Conservation (phyloP, 2,329 filamentous ascomycete genomes). For the Microdochium nivale region DNA sequence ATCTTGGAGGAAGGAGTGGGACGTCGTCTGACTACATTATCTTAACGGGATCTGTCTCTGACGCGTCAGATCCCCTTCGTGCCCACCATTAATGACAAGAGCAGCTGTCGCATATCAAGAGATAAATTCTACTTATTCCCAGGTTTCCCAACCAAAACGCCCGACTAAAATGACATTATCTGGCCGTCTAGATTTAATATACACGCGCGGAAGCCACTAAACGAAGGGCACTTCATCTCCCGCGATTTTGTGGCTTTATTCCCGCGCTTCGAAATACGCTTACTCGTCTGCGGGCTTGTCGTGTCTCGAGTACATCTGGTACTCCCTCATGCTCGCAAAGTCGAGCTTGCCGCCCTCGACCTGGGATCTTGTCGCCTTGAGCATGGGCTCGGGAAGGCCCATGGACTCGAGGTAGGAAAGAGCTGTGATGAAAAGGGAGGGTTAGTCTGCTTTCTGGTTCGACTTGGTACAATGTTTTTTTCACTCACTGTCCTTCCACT, state of each 20-base stretch:
- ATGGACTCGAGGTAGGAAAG: constrained; percentile 55
- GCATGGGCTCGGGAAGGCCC: constrained; percentile 54
- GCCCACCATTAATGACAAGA: too few relatives aligned
- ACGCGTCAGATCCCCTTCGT: too few relatives aligned
- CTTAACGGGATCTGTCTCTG: too few relatives aligned
- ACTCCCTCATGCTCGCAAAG: constrained; percentile 47
- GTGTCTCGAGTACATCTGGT: constrained; percentile 54
- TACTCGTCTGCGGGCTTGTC: constrained; percentile 39
- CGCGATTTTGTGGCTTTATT: not conserved
- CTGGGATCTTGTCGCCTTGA: constrained; percentile 47
- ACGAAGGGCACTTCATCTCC: not conserved
- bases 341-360: constrained; percentile 53
- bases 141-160: too few relatives aligned
- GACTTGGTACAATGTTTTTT: not conserved
- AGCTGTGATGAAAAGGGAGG: constrained; percentile 26
- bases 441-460: constrained; percentile 1
- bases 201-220: too few relatives aligned
- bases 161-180: too few relatives aligned
- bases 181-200: too few relatives aligned
- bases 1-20: too few relatives aligned
- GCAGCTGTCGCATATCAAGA: too few relatives aligned
- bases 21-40: too few relatives aligned
- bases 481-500: constrained; percentile 68
- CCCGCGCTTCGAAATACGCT: not conserved
- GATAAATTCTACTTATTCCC: too few relatives aligned